Base-by-base conservation (phyloP, 2,329 filamentous ascomycete genomes). In the Chaetomium sp. region DNA sequence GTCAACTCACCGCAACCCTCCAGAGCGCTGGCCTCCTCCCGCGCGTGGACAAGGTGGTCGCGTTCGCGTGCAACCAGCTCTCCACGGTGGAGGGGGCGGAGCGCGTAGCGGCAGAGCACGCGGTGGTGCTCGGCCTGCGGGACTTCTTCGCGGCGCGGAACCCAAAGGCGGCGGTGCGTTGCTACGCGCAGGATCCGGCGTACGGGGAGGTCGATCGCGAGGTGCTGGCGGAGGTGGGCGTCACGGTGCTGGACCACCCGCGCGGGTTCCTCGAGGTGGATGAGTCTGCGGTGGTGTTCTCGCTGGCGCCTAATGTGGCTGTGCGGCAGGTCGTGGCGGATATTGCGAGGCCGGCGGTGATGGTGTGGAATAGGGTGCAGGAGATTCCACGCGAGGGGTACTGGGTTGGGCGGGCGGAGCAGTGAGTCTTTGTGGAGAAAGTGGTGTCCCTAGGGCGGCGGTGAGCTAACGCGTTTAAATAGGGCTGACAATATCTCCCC, bases 271-370 rank as follows among this genome's bases (percentile, higher is more conserved):
- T 60, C 29, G 45, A 60, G 13, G 57, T 60, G 6, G 57, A 60
- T 23, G 57, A 60, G 45, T 25, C 57, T 6, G 7, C 45, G 12
- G 57, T 23, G 7, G 57, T 60, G 31, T 47, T 60, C 21, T 51
- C 57, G 45, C 57, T 27, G 12, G 45, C 45, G 7, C 57, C 57
- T 19, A 21, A 38, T 10, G 16, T 60, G 12, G 45, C 47, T 10
- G 21, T 60, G 25, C 27, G 57, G 13, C 45, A 60, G 19, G 35
- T 60, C 57, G 47, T 51, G 57, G 57, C 57, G 7, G 57, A 51
- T n/a, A 38, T 60, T 51, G 47, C 57, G 29, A 51, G 12, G 57
- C 57, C 57, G 7, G 57, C 57, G 47, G n/a, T 60, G 12, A 60
- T 60, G 57, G 35, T 60, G 27, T 60, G 47, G 57, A 7, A 47